A percentile compares a stretch with the other conserved stretches of the same genome.
phyloP scores from a whole-genome alignment of 768 basidiomycete genomes.

The Myochromella boudieri region DNA sequence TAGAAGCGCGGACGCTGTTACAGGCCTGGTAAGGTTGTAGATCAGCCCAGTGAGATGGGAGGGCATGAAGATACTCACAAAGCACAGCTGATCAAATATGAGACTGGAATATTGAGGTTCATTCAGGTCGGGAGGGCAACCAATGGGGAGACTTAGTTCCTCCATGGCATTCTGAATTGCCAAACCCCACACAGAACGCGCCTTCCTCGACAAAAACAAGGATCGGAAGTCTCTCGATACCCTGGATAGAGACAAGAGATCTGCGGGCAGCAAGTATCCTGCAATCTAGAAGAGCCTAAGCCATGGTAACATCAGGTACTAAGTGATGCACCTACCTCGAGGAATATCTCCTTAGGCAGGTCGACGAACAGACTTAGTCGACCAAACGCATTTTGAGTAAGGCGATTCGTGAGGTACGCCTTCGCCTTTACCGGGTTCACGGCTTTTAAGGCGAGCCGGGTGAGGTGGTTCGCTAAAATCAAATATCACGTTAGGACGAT shows the following conservation, averaged over 20 bases:
- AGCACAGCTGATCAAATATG: conserved; percentile 2
- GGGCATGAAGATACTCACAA: neutral
- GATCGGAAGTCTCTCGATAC: conserved; percentile 4
- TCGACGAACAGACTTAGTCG: neutral
- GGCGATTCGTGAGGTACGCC: neutral
- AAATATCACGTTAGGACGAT: neutral
- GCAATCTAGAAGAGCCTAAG: neutral
- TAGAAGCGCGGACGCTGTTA: conserved; percentile 3
- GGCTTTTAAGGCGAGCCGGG: neutral
- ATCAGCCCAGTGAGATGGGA: no score
- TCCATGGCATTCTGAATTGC: neutral
- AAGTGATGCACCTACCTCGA: neutral
- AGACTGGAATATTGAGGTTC: conserved; percentile 10
- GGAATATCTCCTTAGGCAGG: neutral
- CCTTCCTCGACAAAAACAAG: conserved; percentile 5
- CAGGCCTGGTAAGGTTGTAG: neutral
- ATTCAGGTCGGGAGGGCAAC: conserved; percentile 4
- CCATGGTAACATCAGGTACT: no score
- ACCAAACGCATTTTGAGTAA: neutral
- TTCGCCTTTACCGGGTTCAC: neutral
- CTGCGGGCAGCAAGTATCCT: neutral
- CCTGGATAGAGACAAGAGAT: neutral
- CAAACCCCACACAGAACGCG: conserved; percentile 4
- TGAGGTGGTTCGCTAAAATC: neutral
- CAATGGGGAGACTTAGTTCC: neutral